Conservation (phyloP, 768 basidiomycete species). For the Asterophora parasitica region DNA sequence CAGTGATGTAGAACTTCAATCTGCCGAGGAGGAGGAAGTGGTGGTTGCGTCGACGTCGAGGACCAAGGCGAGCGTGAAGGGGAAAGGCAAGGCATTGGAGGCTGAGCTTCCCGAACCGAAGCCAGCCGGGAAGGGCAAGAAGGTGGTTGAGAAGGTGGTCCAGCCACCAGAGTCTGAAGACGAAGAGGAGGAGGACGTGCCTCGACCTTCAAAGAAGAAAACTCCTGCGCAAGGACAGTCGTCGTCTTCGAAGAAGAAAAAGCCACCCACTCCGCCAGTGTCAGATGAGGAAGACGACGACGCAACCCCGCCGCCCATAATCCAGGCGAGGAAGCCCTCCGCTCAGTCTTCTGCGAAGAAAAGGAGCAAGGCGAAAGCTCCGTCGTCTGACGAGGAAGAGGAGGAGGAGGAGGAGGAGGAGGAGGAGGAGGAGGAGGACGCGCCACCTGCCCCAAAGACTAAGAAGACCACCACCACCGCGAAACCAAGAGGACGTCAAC, state of each 20-base stretch:
- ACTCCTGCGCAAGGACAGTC: not conserved
- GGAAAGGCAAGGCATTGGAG: slow-evolving; percentile 12
- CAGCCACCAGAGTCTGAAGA: slow-evolving; percentile 9
- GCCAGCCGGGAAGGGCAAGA: slow-evolving; percentile 6
- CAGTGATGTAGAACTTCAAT: slow-evolving; percentile 6
- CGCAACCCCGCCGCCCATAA: not conserved
- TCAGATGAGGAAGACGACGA: slow-evolving; percentile 14
- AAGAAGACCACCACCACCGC: not conserved
- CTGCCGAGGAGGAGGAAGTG: slow-evolving; percentile 15
- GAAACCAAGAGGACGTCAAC: not conserved
- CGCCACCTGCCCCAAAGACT: not conserved
- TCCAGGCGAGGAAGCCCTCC: not conserved
- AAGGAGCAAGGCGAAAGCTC: slow-evolving; percentile 1
- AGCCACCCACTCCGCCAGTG: not conserved
- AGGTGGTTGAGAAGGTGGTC: slow-evolving; percentile 3
- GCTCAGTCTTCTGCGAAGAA: not conserved
- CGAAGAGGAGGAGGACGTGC: slow-evolving; percentile 7
- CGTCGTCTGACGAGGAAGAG: slow-evolving; percentile 3
- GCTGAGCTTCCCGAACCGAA: slow-evolving; percentile 8
- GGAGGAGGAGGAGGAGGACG: slow-evolving; percentile 7
- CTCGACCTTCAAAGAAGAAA: slow-evolving; percentile 2
- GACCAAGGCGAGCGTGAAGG: slow-evolving; percentile 12
- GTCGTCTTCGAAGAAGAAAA: slow-evolving; percentile 1
- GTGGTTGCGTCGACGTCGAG: slow-evolving; percentile 12
- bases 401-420: slow-evolving; percentile 10